phyloP scores from a whole-genome alignment of 441 rosid genomes.

The Bocquillonia castaneifolia region DNA sequence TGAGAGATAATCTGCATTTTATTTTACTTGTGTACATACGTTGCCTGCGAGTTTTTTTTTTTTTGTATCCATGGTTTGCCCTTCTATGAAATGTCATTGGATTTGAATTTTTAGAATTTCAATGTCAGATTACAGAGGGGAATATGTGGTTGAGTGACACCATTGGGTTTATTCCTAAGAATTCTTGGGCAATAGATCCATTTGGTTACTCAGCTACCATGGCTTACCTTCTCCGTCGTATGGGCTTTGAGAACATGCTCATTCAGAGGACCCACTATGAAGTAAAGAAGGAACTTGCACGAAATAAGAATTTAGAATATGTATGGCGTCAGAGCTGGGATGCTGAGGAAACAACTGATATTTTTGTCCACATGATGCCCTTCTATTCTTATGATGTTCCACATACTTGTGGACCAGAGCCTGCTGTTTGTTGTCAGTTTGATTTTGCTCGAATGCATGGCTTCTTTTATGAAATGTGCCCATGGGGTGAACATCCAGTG shows the following conservation, averaged over 20 bases:
- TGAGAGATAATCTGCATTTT: neutral
- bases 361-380: slow-evolving; percentile 98
- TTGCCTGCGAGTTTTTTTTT: slow-evolving; percentile 4
- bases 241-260: slow-evolving; percentile 99
- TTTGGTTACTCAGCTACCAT: slow-evolving; percentile 96
- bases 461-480: slow-evolving; percentile 64
- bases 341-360: slow-evolving; percentile 81
- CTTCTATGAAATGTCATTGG: neutral
- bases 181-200: slow-evolving; percentile 99
- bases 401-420: slow-evolving; percentile 98
- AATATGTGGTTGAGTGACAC: slow-evolving; percentile 94
- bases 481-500: slow-evolving; percentile 73
- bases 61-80: neutral
- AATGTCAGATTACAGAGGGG: slow-evolving; percentile 76
- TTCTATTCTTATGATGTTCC: slow-evolving; percentile 94
- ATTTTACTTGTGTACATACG: neutral
- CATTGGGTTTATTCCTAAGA: slow-evolving; percentile 81
- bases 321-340: slow-evolving; percentile 99
- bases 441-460: slow-evolving; percentile 77
- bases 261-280: slow-evolving; percentile 97
- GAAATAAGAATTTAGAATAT: slow-evolving; percentile 81
- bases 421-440: slow-evolving; percentile 95
- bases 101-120: neutral
- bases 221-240: slow-evolving; percentile 94
- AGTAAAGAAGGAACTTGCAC: slow-evolving; percentile 93